These are phyloP conservation scores for Trichocladium antarcticum DNA, from an alignment of 495 filamentous ascomycete species.

Conservation along the genomic window DNA sequence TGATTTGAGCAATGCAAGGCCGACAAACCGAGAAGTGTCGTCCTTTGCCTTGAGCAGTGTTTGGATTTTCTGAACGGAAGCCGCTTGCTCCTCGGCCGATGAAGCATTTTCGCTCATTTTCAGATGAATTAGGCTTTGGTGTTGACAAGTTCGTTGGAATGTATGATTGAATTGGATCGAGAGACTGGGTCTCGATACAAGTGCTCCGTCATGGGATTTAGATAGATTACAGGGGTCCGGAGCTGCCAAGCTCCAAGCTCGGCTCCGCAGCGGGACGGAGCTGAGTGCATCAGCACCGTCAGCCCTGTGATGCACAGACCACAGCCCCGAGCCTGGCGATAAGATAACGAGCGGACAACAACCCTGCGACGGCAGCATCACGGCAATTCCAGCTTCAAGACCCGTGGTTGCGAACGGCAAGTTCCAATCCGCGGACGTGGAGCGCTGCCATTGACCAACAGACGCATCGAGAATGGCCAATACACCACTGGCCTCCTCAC, in stretches of 20 bases:
- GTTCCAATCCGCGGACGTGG: no score
- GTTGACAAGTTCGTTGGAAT: no score
- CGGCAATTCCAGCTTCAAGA: background rate
- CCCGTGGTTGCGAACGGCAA: no score
- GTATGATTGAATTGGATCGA: no score
- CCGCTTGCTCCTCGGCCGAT: constrained; percentile 2
- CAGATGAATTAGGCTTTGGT: background rate
- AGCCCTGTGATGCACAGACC: background rate
- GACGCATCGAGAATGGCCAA: constrained; percentile 11
- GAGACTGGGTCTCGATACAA: no score
- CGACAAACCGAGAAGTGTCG: constrained; percentile 55
- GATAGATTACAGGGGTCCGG: no score
- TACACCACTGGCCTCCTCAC: background rate
- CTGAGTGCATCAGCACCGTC: no score
- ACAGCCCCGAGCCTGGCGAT: background rate
- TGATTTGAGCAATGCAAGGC: constrained; percentile 50
- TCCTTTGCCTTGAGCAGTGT: constrained; percentile 44
- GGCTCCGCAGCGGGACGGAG: no score
- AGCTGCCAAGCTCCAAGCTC: no score
- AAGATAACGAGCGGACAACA: background rate
- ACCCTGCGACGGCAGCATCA: background rate
- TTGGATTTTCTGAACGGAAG: constrained; percentile 32
- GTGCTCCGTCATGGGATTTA: no score
- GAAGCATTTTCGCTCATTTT: constrained; percentile 10
- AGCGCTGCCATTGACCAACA: background rate